Evolutionary conservation across 257 asterid species (phyloP), one percentile per base, ranked within the genome.

Genomic region (Lithospermum erythrorhizon): DNA sequence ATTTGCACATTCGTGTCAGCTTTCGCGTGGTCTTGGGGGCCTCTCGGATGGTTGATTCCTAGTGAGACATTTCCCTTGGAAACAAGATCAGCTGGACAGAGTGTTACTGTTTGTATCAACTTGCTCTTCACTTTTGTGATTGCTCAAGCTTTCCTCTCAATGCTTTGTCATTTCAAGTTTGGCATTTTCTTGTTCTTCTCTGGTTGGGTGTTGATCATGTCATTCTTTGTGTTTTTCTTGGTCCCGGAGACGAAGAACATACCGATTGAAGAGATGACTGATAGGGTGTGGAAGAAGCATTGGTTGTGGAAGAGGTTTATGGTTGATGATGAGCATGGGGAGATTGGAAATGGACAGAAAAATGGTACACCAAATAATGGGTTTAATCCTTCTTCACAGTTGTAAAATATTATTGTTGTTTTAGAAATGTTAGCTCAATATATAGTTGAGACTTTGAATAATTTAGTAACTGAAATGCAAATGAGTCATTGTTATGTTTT

Each of bases 21-120:
- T 4, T 81, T 81, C 29, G 82, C 87, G 16, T 81, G 84, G 84
- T 81, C 87, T 1, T 81, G 87, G 87, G 84, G 87, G 5, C 87
- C 87, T 2, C 49, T 78, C 6, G 82, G 87, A 0, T 81, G 87
- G 87, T 10, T 81, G 27, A 78, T 81, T n/a, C 80, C 87, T 0
- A 81, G 87, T 47, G 87, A 81, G 64, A 81, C 79, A 4, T 81
- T 61, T 70, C 83, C 84, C 0, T 15, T 81, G 25, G 84, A 81
- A 59, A 71, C 79, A 3, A 56, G 87, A 32, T 62, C 77, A 10
- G 81, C 82, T 0, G 84, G 82, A 0, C 76, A 76, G 22, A 68
- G 70, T 75, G 55, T 74, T 21, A 80, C 82, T 0, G 84, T 78
- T 0, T 71, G 84, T 73, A 64, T 61, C 23, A 79, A 78, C 72